Percentiles rank a stretch among this genome's conserved stretches.
Evolutionary conservation across 2,329 filamentous ascomycete species (phyloP).

Genomic region (Fusarium marasasianum): DNA sequence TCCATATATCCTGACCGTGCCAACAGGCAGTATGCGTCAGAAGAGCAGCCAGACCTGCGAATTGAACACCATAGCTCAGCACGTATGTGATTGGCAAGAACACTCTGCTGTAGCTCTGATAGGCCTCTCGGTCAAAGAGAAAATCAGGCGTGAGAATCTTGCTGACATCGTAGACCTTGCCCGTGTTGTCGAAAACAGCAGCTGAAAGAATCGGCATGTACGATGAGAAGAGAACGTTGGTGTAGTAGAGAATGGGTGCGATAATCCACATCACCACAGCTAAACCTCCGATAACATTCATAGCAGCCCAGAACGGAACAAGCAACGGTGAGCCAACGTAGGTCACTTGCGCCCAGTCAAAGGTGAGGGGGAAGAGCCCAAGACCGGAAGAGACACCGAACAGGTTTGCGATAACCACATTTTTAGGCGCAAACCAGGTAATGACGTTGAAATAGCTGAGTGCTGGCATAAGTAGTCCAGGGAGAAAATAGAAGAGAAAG

Average conservation of each 20-base stretch:
- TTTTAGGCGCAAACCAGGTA: slow-evolving; percentile 88
- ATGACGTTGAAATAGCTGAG: slow-evolving; percentile 90
- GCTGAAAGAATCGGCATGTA: slow-evolving; percentile 89
- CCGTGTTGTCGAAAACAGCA: slow-evolving; percentile 86
- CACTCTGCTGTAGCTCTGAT: slow-evolving; percentile 82
- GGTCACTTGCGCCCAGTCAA: slow-evolving; percentile 91
- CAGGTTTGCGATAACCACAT: slow-evolving; percentile 85
- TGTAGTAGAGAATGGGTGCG: slow-evolving; percentile 82
- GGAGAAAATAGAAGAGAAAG: slow-evolving; percentile 86
- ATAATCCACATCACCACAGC: slow-evolving; percentile 87
- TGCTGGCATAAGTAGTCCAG: slow-evolving; percentile 82
- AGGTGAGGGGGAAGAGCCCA: slow-evolving; percentile 84
- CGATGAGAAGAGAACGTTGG: slow-evolving; percentile 80
- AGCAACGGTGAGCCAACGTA: slow-evolving; percentile 86
- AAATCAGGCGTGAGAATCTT: slow-evolving; percentile 82
- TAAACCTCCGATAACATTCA: slow-evolving; percentile 84
- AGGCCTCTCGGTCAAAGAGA: slow-evolving; percentile 79
- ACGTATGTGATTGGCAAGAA: slow-evolving; percentile 90
- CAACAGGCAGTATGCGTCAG: slow-evolving; percentile 84
- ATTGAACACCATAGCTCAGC: slow-evolving; percentile 86
- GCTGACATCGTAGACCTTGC: slow-evolving; percentile 81
- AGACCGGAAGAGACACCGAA: slow-evolving; percentile 88
- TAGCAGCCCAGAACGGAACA: slow-evolving; percentile 86
- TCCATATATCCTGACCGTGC: slow-evolving; percentile 85
- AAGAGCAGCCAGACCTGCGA: slow-evolving; percentile 81